Conservation (phyloP, 1,139 yeast species). For the Meyerozyma smithsonii region DNA sequence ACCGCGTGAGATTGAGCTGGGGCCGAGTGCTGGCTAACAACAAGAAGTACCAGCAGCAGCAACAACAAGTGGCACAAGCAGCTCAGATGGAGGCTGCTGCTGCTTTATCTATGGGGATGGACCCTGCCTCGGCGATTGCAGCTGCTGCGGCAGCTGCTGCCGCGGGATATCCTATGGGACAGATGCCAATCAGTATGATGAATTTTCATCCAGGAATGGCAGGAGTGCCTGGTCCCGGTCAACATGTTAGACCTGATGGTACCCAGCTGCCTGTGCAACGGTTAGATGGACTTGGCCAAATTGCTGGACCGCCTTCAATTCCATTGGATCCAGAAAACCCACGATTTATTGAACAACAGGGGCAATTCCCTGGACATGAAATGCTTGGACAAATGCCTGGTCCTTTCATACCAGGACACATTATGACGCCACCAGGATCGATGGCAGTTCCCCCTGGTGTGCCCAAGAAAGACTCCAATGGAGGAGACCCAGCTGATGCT, state of each 20-base stretch:
- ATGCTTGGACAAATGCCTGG: background rate
- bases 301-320: background rate
- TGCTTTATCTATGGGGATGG: slow-evolving; percentile 33
- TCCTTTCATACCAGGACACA: background rate
- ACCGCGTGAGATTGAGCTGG: slow-evolving; percentile 84
- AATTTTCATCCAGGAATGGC: slow-evolving; percentile 1
- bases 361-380: background rate
- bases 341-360: background rate
- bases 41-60: slow-evolving; percentile 31
- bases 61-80: slow-evolving; percentile 29
- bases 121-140: slow-evolving; percentile 25
- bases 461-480: background rate
- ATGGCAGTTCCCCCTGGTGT: background rate
- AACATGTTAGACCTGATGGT: background rate
- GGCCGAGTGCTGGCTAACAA: slow-evolving; percentile 50
- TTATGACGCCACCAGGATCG: background rate
- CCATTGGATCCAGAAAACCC: background rate
- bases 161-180: slow-evolving; percentile 10
- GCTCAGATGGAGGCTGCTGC: slow-evolving; percentile 34
- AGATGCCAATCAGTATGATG: slow-evolving; percentile 1
- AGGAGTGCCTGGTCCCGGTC: background rate
- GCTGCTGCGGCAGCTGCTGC: slow-evolving; percentile 15
- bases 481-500: background rate
- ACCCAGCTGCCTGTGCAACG: background rate
- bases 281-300: background rate